These are phyloP conservation scores for Populus nigra DNA, from an alignment of 345 rosid genomes.

Conservation along the genomic window DNA sequence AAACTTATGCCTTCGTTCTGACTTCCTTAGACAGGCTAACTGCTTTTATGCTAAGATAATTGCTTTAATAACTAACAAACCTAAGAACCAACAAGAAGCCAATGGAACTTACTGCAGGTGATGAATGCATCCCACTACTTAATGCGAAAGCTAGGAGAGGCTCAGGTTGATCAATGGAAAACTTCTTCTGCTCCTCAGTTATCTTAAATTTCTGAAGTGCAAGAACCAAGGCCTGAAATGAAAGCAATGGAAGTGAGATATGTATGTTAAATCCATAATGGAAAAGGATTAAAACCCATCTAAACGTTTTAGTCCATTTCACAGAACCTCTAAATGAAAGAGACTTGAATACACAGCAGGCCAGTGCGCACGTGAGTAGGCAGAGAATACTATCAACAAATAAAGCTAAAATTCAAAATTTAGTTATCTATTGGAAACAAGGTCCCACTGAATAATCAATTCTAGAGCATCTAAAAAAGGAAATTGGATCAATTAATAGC, in stretches of 20 bases:
- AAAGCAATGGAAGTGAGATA: constrained; percentile 1
- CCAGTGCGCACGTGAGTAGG: not conserved
- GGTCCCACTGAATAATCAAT: not conserved
- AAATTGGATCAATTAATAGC: not conserved
- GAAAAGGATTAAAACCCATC: not conserved
- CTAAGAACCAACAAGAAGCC: not conserved
- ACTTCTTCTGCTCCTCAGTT: constrained; percentile 45
- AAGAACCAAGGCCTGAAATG: constrained; percentile 49
- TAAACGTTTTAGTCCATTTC: not conserved
- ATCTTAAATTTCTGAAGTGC: constrained; percentile 54
- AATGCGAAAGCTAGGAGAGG: constrained; percentile 60
- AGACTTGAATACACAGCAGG: not conserved
- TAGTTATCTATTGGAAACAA: not conserved
- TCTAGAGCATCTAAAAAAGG: constrained; percentile 8
- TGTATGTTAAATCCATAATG: not conserved
- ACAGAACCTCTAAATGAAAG: not conserved
- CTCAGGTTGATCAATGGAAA: constrained; percentile 51
- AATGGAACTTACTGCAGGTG: constrained; percentile 57
- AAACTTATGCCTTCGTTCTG: not conserved
- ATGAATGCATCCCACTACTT: constrained; percentile 62
- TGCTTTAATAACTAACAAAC: not conserved
- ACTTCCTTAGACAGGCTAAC: not conserved
- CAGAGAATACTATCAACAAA: not conserved
- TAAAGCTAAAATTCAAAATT: not conserved
- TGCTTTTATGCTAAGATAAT: not conserved